phyloP scores from a whole-genome alignment of 345 rosid genomes.

The Cardamine resedifolia region DNA sequence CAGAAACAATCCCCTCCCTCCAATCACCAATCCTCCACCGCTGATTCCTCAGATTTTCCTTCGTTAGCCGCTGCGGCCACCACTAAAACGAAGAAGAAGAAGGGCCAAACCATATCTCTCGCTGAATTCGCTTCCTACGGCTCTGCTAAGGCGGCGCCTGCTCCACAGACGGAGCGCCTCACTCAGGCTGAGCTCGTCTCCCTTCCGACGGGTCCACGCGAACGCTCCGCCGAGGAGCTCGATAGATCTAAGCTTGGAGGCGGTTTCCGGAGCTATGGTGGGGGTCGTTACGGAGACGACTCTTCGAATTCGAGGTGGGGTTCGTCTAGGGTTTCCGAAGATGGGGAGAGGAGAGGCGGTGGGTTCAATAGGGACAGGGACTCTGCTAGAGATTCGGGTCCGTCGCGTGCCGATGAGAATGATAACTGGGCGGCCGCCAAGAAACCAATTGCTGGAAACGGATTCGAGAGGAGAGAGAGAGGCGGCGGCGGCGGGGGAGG shows the following conservation, averaged over 20 bases:
- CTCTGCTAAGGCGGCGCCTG: conserved; percentile 34
- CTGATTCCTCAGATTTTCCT: conserved; percentile 53
- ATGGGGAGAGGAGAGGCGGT: conserved; percentile 41
- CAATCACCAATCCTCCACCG: conserved; percentile 18
- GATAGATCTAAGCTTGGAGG: conserved; percentile 76
- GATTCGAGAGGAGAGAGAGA: conserved; percentile 64
- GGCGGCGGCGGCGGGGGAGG: conserved; percentile 35
- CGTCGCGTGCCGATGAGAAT: conserved; percentile 88
- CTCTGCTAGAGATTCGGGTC: conserved; percentile 47
- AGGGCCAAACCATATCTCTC: conserved; percentile 62
- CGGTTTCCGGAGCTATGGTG: conserved; percentile 59
- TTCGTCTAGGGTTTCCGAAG: conserved; percentile 56
- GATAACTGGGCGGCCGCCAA: conserved; percentile 84
- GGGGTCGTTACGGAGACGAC: conserved; percentile 43
- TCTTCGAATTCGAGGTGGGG: conserved; percentile 65
- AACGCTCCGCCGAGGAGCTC: conserved; percentile 84
- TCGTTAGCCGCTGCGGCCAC: conserved; percentile 63
- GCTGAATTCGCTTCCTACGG: conserved; percentile 52
- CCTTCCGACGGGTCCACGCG: conserved; percentile 91
- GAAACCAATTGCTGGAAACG: conserved; percentile 51
- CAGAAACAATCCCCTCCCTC: conserved; percentile 36
- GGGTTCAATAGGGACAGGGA: conserved; percentile 43
- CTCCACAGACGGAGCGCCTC: conserved; percentile 42
- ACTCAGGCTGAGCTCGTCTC: conserved; percentile 56
- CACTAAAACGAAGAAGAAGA: conserved; percentile 78